Base-by-base conservation (phyloP, 2,329 filamentous ascomycete genomes). In the Pseudocercospora macadamiae region DNA sequence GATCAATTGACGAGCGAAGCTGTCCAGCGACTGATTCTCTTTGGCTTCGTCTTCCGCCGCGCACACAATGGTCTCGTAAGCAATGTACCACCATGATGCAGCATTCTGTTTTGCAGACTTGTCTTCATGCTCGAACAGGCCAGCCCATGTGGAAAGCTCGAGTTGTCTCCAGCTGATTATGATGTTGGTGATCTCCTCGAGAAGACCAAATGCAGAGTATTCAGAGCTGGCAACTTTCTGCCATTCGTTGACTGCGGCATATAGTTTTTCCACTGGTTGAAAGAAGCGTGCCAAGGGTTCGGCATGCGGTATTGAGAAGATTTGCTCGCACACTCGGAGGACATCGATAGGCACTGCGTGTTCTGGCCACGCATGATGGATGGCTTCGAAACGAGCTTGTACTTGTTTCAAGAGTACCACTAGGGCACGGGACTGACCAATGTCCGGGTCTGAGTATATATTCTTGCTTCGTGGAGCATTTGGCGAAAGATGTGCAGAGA, bases 61-160 rank as follows among this genome's bases (percentile, higher is more conserved):
- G 2, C 87, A 88, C 66, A 99, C 83, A 39, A 96, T 85, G 3
- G 89, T 91, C 74, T 97, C 91, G 69, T 97, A 99, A 1, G 93
- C 92, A 60, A 97, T 83, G 68, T 97, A 99, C 88, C 93, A 99
- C 95, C 95, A 99, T 14, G 89, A 88, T 67, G 87, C 88, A 2
- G 93, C 92, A 69, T 91, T 88, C 49, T 90, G 84, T 19, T 87
- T 80, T 67, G 88, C 92, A 68, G 89, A 91, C 54, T 85, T 82
- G 34, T 86, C 82, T 74, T 99, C 95, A 73, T 90, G 86, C 66
- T 96, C 91, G 60, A 99, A 89, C 2, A 99, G 76, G 39, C 88
- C 89, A 32, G 90, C 87, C 95, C 95, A 99, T 0, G 93, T 97
- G 0, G 90, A 89, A 23, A 99, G 80, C 71, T 99, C 95, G 28